Percentiles rank a stretch among this genome's conserved stretches.
Conservation (phyloP, 129 eudicot genomes). For the Chrysanthemum lavandulifolium region DNA sequence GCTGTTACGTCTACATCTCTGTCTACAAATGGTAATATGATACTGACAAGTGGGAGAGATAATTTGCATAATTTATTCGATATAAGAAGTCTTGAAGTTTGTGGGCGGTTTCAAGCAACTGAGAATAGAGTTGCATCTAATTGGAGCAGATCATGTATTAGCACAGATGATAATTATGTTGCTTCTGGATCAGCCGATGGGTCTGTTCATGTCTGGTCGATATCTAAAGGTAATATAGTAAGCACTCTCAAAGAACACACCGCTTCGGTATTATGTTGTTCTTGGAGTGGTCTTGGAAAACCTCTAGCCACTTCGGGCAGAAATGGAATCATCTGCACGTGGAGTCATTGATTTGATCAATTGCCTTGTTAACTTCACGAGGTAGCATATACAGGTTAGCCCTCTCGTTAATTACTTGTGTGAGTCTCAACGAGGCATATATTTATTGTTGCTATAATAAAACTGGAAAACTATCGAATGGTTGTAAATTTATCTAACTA, state of each 20-base stretch:
- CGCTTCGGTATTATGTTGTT: conserved; percentile 62
- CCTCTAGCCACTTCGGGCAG: conserved; percentile 65
- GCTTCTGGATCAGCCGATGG: conserved; percentile 83
- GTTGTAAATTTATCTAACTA: too few species aligned
- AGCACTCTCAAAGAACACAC: conserved; percentile 69
- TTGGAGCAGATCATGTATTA: conserved; percentile 83
- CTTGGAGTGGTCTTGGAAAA: conserved; percentile 81
- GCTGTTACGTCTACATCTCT: conserved; percentile 63
- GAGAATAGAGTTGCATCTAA: conserved; percentile 70
- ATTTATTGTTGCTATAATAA: too few species aligned
- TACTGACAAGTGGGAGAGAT: conserved; percentile 82
- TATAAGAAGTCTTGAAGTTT: conserved; percentile 62
- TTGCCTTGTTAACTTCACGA: background rate
- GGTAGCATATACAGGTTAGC: background rate
- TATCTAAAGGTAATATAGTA: conserved; percentile 49
- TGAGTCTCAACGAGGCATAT: too few species aligned
- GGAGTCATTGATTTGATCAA: conserved; percentile 26
- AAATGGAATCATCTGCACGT: conserved; percentile 60
- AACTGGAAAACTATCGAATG: too few species aligned
- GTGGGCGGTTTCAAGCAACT: conserved; percentile 52
- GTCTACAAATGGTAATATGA: conserved; percentile 58
- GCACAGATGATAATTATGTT: conserved; percentile 69
- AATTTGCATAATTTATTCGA: conserved; percentile 77
- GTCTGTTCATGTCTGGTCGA: conserved; percentile 67
- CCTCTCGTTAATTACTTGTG: background rate